Base-by-base conservation (phyloP, 1,284 basidiomycete genomes). In the Cutaneotrichosporon sp. region DNA sequence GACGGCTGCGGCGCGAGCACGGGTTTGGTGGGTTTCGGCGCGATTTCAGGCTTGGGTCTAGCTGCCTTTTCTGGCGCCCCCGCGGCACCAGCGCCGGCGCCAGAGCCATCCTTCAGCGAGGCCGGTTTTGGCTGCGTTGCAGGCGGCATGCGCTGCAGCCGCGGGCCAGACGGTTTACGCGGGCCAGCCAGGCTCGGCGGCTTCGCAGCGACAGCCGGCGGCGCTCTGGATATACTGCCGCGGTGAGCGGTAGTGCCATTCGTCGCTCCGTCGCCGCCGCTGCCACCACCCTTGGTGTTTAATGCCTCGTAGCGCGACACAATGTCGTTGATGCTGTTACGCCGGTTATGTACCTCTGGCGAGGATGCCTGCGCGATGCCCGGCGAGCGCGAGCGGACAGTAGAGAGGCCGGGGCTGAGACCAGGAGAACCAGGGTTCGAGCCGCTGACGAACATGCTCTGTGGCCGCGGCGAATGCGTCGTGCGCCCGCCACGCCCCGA, bases 251-350 rank as follows among this genome's bases (percentile, higher is more conserved):
- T 5, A 36, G 5, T 33, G 54, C 56, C 14, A 40, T 52, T 42
- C 59, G 15, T 8, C 54, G 14, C 46, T 15, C 33, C 26, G 8
- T 30, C 4, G 22, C 21, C 35, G 15, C 18, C 8, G 41, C 22
- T 14, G 22, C 17, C 34, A n/a, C 5, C 46, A 30, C 21, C 39
- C 20, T 33, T 40, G 33, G 18, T 44, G 38, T 15, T 55, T 45
- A 72, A 48, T n/a, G 53, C 47, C 51, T 72, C 70, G 59, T 67
- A 71, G 36, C 59, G 62, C 13, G 67, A 63, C 5, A 73, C 65
- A 14, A 75, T 70, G 42, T 69, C 67, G 44, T 66, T 70, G 51
- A 75, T 70, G 17, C 69, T 70, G n/a, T 66, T 64, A 47, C 69
- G 68, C 8, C 70, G 62, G 3, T 37, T 39, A 49, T 69, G 69